These are phyloP conservation scores for Seiridium cupressi DNA, from an alignment of 2,329 filamentous ascomycete species.

Conservation along the genomic window DNA sequence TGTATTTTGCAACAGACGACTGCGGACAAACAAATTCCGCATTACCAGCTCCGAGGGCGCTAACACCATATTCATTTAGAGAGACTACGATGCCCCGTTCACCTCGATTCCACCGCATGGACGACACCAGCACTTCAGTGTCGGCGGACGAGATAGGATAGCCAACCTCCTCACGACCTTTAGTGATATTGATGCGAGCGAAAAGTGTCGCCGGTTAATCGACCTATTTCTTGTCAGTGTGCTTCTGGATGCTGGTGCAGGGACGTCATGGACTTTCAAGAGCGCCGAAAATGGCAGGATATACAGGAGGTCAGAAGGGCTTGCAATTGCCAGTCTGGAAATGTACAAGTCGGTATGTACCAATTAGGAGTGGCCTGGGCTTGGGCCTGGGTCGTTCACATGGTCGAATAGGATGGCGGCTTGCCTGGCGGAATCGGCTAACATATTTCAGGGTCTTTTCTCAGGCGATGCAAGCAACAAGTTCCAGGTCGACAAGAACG, in stretches of 20 bases:
- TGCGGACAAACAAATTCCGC: too few relatives aligned
- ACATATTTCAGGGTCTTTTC: slow-evolving; percentile 64
- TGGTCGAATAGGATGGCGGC: too few relatives aligned
- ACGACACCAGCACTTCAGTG: slow-evolving; percentile 79
- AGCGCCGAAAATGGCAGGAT: slow-evolving; percentile 49
- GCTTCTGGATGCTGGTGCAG: slow-evolving; percentile 83
- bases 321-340: slow-evolving; percentile 66
- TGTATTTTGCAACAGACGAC: too few relatives aligned
- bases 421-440: background rate
- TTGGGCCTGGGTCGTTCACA: too few relatives aligned
- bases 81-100: slow-evolving; percentile 38
- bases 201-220: slow-evolving; percentile 72
- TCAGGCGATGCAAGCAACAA: slow-evolving; percentile 80
- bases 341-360: slow-evolving; percentile 78
- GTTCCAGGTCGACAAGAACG: slow-evolving; percentile 84
- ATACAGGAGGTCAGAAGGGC: slow-evolving; percentile 18
- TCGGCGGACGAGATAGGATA: slow-evolving; percentile 71
- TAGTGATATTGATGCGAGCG: slow-evolving; percentile 63
- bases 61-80: slow-evolving; percentile 12
- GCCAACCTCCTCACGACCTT: slow-evolving; percentile 30
- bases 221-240: slow-evolving; percentile 80
- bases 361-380: background rate
- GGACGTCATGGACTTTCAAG: slow-evolving; percentile 88
- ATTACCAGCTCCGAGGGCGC: too few relatives aligned
- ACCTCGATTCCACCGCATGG: slow-evolving; percentile 78